These are phyloP conservation scores for Mycena sanguinolenta DNA, from an alignment of 768 basidiomycete species.

Conservation along the genomic window DNA sequence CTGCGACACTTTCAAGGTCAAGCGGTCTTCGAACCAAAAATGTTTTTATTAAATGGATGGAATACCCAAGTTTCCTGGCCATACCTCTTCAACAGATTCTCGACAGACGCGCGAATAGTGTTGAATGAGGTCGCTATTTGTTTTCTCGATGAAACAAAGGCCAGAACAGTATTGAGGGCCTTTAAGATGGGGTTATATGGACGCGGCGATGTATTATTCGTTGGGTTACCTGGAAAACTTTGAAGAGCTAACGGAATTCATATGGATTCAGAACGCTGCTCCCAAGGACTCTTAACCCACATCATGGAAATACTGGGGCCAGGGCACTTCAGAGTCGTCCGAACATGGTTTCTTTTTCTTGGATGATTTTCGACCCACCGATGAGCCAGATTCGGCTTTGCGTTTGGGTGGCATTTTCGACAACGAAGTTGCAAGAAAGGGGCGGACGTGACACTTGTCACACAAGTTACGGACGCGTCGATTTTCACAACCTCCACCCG, in stretches of 20 bases:
- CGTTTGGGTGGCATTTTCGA: constrained; percentile 10
- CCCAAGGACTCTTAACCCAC: constrained; percentile 49
- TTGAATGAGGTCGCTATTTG: constrained; percentile 86
- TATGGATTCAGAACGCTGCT: constrained; percentile 10
- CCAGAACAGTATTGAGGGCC: constrained; percentile 92
- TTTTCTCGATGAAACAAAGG: constrained; percentile 86
- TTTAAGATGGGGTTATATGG: constrained; percentile 43
- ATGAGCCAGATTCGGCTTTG: constrained; percentile 9
- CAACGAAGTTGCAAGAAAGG: background rate
- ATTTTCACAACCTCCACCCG: background rate
- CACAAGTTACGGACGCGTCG: background rate
- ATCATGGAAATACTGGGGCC: constrained; percentile 76
- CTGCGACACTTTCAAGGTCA: constrained; percentile 82
- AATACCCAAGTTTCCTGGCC: constrained; percentile 25
- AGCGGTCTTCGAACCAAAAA: constrained; percentile 68
- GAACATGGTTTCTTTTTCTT: constrained; percentile 42
- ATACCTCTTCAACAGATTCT: constrained; percentile 82
- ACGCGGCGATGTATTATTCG: constrained; percentile 4
- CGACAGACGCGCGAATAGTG: constrained; percentile 82
- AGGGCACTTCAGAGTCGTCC: constrained; percentile 46
- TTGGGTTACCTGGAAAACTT: constrained; percentile 59
- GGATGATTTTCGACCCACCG: constrained; percentile 7
- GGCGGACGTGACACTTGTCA: background rate
- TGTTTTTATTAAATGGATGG: constrained; percentile 10
- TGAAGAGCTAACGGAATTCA: constrained; percentile 37